A percentile compares a stretch with the other conserved stretches of the same genome.
phyloP scores from a whole-genome alignment of 176 grass and related monocot genomes.

The Oryza nivara region DNA sequence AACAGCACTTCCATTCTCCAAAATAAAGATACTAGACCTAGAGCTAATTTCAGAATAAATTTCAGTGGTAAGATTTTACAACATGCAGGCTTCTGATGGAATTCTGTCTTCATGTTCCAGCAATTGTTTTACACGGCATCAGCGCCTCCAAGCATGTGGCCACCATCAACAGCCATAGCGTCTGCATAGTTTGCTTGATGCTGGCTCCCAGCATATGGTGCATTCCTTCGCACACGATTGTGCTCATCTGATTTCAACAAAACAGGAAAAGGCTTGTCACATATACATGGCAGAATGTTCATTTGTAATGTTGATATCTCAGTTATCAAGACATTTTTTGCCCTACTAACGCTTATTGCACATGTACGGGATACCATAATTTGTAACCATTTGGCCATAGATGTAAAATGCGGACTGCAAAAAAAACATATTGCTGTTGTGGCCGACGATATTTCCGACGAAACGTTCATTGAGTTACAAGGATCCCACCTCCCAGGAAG shows the following conservation, averaged over 20 bases:
- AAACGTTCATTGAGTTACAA: slow-evolving; percentile 25
- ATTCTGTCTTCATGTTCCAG: slow-evolving; percentile 42
- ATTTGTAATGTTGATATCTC: slow-evolving; percentile 18
- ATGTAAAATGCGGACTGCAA: background rate
- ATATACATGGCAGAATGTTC: background rate
- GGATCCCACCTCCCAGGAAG: background rate
- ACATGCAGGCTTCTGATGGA: slow-evolving; percentile 33
- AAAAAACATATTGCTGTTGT: background rate
- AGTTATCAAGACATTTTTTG: background rate
- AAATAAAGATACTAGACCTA: slow-evolving; percentile 32
- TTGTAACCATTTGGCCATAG: background rate
- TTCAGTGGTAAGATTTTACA: slow-evolving; percentile 44
- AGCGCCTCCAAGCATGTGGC: slow-evolving; percentile 42
- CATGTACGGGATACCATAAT: background rate
- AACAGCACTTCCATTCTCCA: background rate
- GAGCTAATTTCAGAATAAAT: slow-evolving; percentile 37
- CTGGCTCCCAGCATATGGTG: slow-evolving; percentile 33
- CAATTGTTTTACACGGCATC: slow-evolving; percentile 42
- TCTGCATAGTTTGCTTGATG: slow-evolving; percentile 49
- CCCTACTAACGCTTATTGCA: background rate
- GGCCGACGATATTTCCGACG: background rate
- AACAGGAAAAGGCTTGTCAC: slow-evolving; percentile 23
- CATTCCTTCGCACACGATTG: slow-evolving; percentile 56
- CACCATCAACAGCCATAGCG: slow-evolving; percentile 46
- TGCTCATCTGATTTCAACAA: slow-evolving; percentile 55